These are phyloP conservation scores for Lasiodiplodia sp. DNA, from an alignment of 2,329 filamentous ascomycete genomes.

Conservation along the genomic window DNA sequence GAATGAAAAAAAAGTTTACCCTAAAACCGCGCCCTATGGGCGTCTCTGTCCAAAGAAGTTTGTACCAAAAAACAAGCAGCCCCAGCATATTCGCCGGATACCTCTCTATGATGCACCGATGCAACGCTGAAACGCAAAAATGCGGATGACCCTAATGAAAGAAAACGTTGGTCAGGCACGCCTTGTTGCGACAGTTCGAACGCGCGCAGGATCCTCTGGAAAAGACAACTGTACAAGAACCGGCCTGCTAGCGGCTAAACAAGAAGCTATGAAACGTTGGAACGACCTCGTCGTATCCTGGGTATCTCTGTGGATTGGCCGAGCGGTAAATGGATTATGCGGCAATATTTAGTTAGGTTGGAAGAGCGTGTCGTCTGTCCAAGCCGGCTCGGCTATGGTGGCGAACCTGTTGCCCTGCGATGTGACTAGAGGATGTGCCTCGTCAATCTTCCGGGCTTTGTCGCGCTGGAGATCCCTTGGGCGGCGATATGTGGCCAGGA, in stretches of 20 bases:
- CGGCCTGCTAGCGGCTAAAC: not conserved
- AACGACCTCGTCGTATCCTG: constrained; percentile 22
- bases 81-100: constrained; percentile 5
- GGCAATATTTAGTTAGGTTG: constrained; percentile 6
- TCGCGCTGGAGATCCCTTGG: constrained; percentile 24
- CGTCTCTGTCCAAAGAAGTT: constrained; percentile 22
- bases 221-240: constrained; percentile 17
- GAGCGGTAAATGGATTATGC: constrained; percentile 22
- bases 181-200: constrained; percentile 13
- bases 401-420: not conserved
- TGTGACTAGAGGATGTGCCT: not conserved
- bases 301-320: constrained; percentile 26
- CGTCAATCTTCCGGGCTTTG: not conserved
- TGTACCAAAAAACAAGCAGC: constrained; percentile 9
- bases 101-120: constrained; percentile 29
- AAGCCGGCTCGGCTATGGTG: constrained; percentile 26
- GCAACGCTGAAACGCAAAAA: constrained; percentile 29
- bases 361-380: constrained; percentile 24
- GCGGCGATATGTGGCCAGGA: constrained; percentile 18
- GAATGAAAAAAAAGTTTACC: constrained; percentile 4
- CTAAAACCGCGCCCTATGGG: not conserved
- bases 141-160: constrained; percentile 15
- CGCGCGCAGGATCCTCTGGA: constrained; percentile 4
- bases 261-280: constrained; percentile 16
- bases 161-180: constrained; percentile 18